Base-by-base conservation (phyloP, 1,139 yeast species). In the Suhomyces bokatorum region DNA sequence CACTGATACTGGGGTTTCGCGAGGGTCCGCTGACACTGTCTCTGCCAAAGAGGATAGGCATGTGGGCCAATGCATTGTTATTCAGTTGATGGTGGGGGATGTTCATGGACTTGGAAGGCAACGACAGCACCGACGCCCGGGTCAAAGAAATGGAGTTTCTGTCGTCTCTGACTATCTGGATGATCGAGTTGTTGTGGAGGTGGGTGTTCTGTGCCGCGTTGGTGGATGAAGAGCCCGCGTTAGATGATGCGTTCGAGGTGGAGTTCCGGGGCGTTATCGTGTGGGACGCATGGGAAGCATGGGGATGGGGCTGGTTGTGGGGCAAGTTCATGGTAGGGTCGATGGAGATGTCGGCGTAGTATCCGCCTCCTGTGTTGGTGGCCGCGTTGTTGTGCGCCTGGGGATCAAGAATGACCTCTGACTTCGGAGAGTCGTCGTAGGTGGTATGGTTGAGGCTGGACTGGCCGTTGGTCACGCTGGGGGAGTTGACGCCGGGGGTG, bases 301-400 rank as follows among this genome's bases (percentile, higher is more conserved):
- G 65, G 17, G 74, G 77, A 45, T 69, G 70, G 1, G 77, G 63
- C 54, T 65, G 70, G 54, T 72, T 67, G 49, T 73, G 78, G 4
- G 78, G 78, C 42, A 73, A 58, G 53, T 73, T 73, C 77, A 73
- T 72, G 27, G 78, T 73, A 3, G 78, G 78, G 52, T 74, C 78
- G 14, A 73, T 71, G 35, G 71, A 64, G 20, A 73, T 69, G 32
- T 74, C 79, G 9, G 75, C 73, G 51, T 73, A 74, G 55, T 73
- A 74, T 3, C 79, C 78, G n/a, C 78, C 78, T 1, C 70, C 71
- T 29, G 65, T 55, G 22, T 58, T 58, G 9, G 64, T 58, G 2
- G 67, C 60, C 5, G 63, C 60, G 14, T 62, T 60, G 40, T 62
- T 58, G 42, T 67, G 71, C 13, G 66, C 53, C 38, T 63, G 64